Conservation (phyloP, 2,329 filamentous ascomycete species). For the Exophiala oligosperma region DNA sequence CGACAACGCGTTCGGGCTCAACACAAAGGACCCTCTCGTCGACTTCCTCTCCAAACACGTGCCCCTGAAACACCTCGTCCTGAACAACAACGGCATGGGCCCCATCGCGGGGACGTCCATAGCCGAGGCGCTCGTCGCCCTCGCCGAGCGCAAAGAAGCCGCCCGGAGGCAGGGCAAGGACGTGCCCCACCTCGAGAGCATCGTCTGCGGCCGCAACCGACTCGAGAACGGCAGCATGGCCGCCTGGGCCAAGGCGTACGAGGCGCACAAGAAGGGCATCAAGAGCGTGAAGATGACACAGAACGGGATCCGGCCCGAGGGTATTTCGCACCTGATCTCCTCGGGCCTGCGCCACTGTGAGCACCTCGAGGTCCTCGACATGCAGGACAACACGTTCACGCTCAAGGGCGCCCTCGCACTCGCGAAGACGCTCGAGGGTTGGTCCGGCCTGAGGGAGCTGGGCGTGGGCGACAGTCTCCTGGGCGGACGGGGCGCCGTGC, state of each 20-base stretch:
- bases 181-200: slow-evolving; percentile 86
- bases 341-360: slow-evolving; percentile 73
- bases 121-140: slow-evolving; percentile 78
- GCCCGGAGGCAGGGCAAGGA: slow-evolving; percentile 64
- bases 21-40: slow-evolving; percentile 88
- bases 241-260: slow-evolving; percentile 87
- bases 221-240: slow-evolving; percentile 95
- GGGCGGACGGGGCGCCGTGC: slow-evolving; percentile 70
- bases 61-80: slow-evolving; percentile 87
- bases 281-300: slow-evolving; percentile 95
- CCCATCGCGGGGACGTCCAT: slow-evolving; percentile 87
- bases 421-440: slow-evolving; percentile 70
- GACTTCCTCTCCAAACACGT: slow-evolving; percentile 86
- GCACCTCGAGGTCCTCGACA: slow-evolving; percentile 73
- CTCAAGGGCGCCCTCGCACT: slow-evolving; percentile 75
- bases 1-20: slow-evolving; percentile 96
- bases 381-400: slow-evolving; percentile 98
- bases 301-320: slow-evolving; percentile 94
- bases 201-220: slow-evolving; percentile 93
- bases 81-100: slow-evolving; percentile 98
- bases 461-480: slow-evolving; percentile 88
- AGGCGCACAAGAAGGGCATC: slow-evolving; percentile 73
- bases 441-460: slow-evolving; percentile 76
- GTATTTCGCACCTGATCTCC: slow-evolving; percentile 77
- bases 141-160: slow-evolving; percentile 80